Conservation (phyloP, 352 stramenopile species). For the Phytophthora quininea region DNA sequence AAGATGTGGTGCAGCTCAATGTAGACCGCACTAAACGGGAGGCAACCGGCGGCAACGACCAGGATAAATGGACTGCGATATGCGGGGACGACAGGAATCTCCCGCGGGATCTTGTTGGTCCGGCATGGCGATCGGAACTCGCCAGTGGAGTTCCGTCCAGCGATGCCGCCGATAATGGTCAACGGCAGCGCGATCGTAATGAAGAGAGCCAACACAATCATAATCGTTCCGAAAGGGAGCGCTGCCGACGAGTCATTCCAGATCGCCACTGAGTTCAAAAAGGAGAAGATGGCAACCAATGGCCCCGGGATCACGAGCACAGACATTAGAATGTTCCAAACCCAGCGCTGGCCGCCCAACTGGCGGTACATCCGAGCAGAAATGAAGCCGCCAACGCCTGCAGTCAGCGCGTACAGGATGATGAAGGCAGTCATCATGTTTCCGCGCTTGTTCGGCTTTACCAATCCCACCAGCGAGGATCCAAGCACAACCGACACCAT, state of each 20-base stretch:
- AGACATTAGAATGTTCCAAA: conserved; percentile 94
- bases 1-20: conserved; percentile 99
- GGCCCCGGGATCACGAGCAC: conserved; percentile 93
- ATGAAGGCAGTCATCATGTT: conserved; percentile 94
- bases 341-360: conserved; percentile 94
- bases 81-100: conserved; percentile 92
- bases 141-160: conserved; percentile 92
- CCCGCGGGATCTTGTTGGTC: conserved; percentile 95
- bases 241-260: conserved; percentile 95
- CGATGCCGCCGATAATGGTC: conserved; percentile 94
- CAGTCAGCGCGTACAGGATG: conserved; percentile 94
- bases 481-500: conserved; percentile 91
- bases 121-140: conserved; percentile 94
- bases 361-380: conserved; percentile 94
- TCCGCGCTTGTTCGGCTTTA: conserved; percentile 93
- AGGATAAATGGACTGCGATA: conserved; percentile 88
- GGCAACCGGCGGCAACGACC: conserved; percentile 94
- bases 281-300: conserved; percentile 92
- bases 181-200: conserved; percentile 94
- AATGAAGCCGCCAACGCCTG: conserved; percentile 93
- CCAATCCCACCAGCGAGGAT: conserved; percentile 91
- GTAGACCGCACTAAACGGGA: conserved; percentile 98
- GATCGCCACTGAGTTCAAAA: conserved; percentile 96
- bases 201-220: conserved; percentile 94
- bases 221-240: conserved; percentile 95